Evolutionary conservation across 2,329 filamentous ascomycete species (phyloP).

Genomic region (Fusarium ambrosium): DNA sequence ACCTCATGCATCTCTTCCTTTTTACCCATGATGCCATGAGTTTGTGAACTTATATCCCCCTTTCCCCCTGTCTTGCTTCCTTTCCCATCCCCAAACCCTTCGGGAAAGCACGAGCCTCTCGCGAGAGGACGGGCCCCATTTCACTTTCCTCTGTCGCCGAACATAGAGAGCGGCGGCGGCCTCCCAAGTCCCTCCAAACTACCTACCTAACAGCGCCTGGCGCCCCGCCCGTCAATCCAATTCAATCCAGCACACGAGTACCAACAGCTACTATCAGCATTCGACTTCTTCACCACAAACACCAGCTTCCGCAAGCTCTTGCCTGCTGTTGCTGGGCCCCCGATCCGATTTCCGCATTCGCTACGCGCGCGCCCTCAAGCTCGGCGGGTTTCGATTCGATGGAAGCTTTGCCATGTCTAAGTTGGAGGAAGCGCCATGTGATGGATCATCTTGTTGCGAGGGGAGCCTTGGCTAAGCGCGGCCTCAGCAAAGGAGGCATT

Average conservation of each 20-base stretch:
- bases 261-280: constrained; percentile 26
- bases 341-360: constrained; percentile 9
- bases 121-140: constrained; percentile 32
- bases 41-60: constrained; percentile 21
- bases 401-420: constrained; percentile 38
- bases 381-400: constrained; percentile 33
- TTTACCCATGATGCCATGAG: constrained; percentile 40
- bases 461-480: constrained; percentile 44
- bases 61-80: constrained; percentile 14
- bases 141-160: constrained; percentile 26
- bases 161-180: constrained; percentile 38
- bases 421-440: constrained; percentile 41
- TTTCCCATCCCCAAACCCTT: constrained; percentile 22
- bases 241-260: constrained; percentile 14
- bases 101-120: constrained; percentile 32
- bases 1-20: constrained; percentile 10
- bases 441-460: constrained; percentile 39
- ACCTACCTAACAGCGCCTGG: constrained; percentile 22
- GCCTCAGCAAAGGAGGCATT: constrained; percentile 52
- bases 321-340: constrained; percentile 39
- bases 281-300: constrained; percentile 27
- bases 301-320: constrained; percentile 35
- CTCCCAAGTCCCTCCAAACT: constrained; percentile 37
- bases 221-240: constrained; percentile 39
- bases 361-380: constrained; percentile 27